phyloP scores from a whole-genome alignment of 768 basidiomycete species.

The Panellus pusillus region DNA sequence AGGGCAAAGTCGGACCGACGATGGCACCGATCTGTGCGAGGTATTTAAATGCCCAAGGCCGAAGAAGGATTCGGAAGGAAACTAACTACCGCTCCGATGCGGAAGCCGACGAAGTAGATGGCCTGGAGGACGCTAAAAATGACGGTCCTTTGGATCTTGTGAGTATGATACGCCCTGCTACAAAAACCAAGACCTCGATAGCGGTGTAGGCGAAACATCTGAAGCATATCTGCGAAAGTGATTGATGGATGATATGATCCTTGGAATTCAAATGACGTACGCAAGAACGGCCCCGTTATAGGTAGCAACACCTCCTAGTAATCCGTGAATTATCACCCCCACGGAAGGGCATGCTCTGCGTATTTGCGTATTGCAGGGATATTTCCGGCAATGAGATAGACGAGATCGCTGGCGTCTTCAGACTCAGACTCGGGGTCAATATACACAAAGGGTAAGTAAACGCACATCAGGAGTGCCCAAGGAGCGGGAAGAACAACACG shows the following conservation, averaged over 20 bases:
- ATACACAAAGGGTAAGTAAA: background rate
- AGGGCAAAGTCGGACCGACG: background rate
- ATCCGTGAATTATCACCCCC: slow-evolving; percentile 4
- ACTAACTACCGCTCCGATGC: slow-evolving; percentile 2
- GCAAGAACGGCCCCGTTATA: slow-evolving; percentile 9
- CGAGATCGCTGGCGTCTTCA: slow-evolving; percentile 1
- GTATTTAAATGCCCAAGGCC: background rate
- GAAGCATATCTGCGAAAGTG: slow-evolving; percentile 1
- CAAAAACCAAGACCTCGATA: background rate
- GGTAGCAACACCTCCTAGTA: slow-evolving; percentile 11
- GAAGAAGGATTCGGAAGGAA: background rate
- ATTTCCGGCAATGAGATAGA: background rate
- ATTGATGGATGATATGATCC: background rate
- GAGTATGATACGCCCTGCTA: too few species aligned
- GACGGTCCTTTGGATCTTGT: background rate
- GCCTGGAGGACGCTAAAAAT: slow-evolving; percentile 6
- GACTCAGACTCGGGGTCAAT: too few species aligned
- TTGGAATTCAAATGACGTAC: background rate
- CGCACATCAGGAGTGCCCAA: slow-evolving; percentile 4
- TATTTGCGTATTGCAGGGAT: background rate
- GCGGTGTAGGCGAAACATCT: background rate
- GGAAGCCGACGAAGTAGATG: background rate
- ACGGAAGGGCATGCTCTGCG: background rate
- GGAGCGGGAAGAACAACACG: slow-evolving; percentile 1
- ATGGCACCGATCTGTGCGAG: background rate